These are phyloP conservation scores for Metschnikowia aberdeeniae DNA, from an alignment of 805 yeast species.

Conservation along the genomic window DNA sequence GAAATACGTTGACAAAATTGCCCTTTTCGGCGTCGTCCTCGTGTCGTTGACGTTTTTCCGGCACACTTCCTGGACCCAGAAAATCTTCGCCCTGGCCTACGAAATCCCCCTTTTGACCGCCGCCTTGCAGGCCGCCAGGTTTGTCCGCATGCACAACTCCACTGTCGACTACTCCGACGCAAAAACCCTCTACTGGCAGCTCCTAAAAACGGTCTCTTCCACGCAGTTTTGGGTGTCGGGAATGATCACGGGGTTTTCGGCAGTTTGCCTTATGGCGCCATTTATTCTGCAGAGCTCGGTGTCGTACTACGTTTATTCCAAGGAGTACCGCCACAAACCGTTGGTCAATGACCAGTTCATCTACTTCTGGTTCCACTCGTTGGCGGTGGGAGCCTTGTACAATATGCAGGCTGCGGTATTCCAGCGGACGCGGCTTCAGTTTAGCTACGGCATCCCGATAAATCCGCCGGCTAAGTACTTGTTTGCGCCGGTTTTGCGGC, in stretches of 20 bases:
- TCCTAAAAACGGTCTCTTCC: slow-evolving; percentile 5
- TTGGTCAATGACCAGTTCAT: slow-evolving; percentile 42
- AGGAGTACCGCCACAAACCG: slow-evolving; percentile 37
- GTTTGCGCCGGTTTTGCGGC: slow-evolving; percentile 21
- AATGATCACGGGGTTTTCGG: slow-evolving; percentile 17
- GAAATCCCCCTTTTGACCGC: slow-evolving; percentile 30
- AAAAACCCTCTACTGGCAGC: slow-evolving; percentile 33
- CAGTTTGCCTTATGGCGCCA: slow-evolving; percentile 21
- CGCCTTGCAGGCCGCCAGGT: slow-evolving; percentile 26
- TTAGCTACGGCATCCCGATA: slow-evolving; percentile 37
- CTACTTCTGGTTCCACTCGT: slow-evolving; percentile 46
- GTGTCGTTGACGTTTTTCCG: slow-evolving; percentile 23
- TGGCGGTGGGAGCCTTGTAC: slow-evolving; percentile 42
- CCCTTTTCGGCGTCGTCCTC: slow-evolving; percentile 24
- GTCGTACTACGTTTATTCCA: slow-evolving; percentile 31
- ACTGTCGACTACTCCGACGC: slow-evolving; percentile 30
- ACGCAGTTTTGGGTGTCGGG: slow-evolving; percentile 2
- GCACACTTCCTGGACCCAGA: slow-evolving; percentile 28
- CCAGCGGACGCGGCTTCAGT: slow-evolving; percentile 52
- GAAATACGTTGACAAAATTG: slow-evolving; percentile 32
- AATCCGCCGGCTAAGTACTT: slow-evolving; percentile 36
- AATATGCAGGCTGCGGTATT: slow-evolving; percentile 47
- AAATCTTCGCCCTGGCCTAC: slow-evolving; percentile 21
- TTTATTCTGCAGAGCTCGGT: slow-evolving; percentile 22
- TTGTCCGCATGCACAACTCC: slow-evolving; percentile 21